phyloP scores from a whole-genome alignment of 2,329 filamentous ascomycete species.

The Calonectria crousiana region DNA sequence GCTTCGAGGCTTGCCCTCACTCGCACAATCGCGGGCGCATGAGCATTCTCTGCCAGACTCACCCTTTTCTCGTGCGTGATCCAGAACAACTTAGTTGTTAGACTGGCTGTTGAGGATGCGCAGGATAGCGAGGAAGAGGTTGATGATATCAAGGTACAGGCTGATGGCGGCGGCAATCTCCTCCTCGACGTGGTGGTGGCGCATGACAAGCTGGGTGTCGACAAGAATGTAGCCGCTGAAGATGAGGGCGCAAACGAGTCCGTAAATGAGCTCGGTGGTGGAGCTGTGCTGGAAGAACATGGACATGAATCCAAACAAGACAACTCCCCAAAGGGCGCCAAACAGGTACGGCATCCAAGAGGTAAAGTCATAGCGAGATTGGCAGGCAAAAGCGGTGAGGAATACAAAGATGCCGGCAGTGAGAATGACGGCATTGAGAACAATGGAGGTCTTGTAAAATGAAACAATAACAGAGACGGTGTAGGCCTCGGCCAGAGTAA shows the following conservation, averaged over 20 bases:
- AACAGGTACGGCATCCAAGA: constrained; percentile 97
- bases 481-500: constrained; percentile 94
- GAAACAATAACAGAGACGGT: constrained; percentile 92
- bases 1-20: background rate
- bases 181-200: constrained; percentile 97
- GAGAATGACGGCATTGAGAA: constrained; percentile 89
- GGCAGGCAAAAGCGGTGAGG: constrained; percentile 90
- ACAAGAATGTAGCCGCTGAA: constrained; percentile 97
- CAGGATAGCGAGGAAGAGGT: constrained; percentile 95
- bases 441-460: constrained; percentile 86
- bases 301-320: constrained; percentile 94
- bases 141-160: constrained; percentile 95
- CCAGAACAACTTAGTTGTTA: constrained; percentile 76
- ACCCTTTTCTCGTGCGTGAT: background rate
- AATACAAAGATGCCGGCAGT: constrained; percentile 87
- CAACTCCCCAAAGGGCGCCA: constrained; percentile 87
- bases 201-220: constrained; percentile 95
- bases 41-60: background rate
- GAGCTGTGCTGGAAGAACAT: constrained; percentile 88
- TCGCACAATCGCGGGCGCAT: background rate
- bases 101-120: constrained; percentile 96
- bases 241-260: constrained; percentile 83
- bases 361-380: constrained; percentile 98
- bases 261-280: constrained; percentile 87
- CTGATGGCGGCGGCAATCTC: constrained; percentile 96